These are phyloP conservation scores for Carex myosuroides DNA, from an alignment of 176 grass and related monocot genomes.

Conservation along the genomic window DNA sequence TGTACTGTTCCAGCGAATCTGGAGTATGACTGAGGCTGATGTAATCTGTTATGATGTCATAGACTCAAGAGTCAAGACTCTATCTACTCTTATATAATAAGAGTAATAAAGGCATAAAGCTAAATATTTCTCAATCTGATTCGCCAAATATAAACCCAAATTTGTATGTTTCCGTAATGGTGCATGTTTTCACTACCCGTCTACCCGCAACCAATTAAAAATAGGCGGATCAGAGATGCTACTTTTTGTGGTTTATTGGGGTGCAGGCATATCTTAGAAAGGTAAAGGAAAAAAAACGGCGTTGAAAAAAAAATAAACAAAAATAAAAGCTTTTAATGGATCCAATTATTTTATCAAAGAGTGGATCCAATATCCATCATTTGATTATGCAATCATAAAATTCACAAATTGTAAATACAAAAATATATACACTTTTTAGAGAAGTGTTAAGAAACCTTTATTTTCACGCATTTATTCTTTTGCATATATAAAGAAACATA, in stretches of 20 bases:
- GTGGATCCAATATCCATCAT: no score
- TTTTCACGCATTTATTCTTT: no score
- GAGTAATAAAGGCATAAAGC: not conserved
- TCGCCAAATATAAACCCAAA: not conserved
- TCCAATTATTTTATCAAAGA: no score
- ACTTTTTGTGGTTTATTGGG: no score
- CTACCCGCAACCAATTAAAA: not conserved
- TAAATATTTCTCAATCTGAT: slow-evolving; percentile 1
- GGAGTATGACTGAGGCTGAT: not conserved
- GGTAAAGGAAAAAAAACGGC: no score
- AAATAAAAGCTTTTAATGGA: no score
- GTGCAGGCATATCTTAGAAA: no score
- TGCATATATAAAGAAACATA: no score
- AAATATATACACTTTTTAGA: not conserved
- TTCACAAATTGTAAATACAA: not conserved
- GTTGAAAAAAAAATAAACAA: no score
- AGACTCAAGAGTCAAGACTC: not conserved
- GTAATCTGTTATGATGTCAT: not conserved
- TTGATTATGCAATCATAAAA: not conserved
- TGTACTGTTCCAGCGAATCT: not conserved
- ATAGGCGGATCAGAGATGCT: no score
- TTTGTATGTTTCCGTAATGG: not conserved
- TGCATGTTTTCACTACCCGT: not conserved
- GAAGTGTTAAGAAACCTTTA: no score
- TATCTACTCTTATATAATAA: not conserved